Evolutionary conservation across 345 rosid genomes (phyloP).

Genomic region (Eucalyptus curtisii): DNA sequence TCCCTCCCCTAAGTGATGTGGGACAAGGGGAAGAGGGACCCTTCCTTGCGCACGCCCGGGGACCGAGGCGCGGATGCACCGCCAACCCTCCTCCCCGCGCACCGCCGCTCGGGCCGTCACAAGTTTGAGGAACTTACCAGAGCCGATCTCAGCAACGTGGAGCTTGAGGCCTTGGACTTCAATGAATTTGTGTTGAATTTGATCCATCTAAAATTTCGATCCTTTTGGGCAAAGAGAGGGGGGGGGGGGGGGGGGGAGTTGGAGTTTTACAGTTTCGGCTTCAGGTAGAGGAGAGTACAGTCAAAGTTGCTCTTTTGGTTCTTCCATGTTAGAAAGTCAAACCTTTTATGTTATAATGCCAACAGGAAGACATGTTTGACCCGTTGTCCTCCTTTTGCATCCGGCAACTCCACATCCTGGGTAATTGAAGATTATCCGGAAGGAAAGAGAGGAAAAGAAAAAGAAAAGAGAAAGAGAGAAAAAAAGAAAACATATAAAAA

Average conservation of each 20-base stretch:
- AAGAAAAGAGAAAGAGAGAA: too few species aligned
- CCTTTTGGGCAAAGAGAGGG: background rate
- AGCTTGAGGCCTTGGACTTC: conserved; percentile 16
- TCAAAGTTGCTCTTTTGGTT: background rate
- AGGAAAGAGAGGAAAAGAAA: background rate
- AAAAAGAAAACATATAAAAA: too few species aligned
- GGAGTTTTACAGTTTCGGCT: background rate
- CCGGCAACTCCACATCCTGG: background rate
- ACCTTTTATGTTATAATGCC: background rate
- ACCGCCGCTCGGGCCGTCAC: too few species aligned
- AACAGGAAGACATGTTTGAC: background rate
- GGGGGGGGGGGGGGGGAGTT: too few species aligned
- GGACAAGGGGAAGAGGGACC: too few species aligned
- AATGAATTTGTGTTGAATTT: conserved; percentile 27
- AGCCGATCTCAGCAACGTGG: conserved; percentile 36
- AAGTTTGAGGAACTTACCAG: conserved; percentile 3
- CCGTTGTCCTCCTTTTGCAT: background rate
- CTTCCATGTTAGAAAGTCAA: background rate
- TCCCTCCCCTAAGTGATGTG: too few species aligned
- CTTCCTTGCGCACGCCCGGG: too few species aligned
- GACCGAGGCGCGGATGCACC: too few species aligned
- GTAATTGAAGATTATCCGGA: background rate
- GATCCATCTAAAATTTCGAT: conserved; percentile 8
- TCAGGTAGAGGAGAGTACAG: background rate
- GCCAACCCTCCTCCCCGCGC: too few species aligned